Evolutionary conservation across 106 monocot species (phyloP).

Genomic region (Narthecium ossifragum): DNA sequence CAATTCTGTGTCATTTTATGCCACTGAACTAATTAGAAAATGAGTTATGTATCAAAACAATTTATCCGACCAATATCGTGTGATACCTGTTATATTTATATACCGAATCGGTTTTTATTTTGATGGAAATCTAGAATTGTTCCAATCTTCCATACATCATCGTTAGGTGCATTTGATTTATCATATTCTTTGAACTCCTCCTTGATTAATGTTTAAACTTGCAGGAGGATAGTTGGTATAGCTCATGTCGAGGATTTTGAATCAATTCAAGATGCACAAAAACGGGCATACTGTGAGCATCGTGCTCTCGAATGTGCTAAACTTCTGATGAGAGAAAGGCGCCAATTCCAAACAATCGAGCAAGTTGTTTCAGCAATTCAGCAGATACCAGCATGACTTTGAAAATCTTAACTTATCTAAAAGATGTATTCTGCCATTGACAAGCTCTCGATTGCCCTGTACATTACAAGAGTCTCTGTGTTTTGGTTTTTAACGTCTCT

Average conservation of each 20-base stretch:
- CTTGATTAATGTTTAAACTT: no score
- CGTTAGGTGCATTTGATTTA: background rate
- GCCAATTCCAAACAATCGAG: constrained; percentile 32
- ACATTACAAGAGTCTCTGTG: no score
- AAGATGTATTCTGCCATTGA: no score
- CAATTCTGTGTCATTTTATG: no score
- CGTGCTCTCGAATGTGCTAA: constrained; percentile 69
- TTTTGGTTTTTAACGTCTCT: background rate
- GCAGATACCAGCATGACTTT: constrained; percentile 16
- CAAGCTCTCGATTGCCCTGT: no score
- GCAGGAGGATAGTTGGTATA: constrained; percentile 93
- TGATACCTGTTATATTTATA: no score
- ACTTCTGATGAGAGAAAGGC: constrained; percentile 66
- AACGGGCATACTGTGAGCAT: constrained; percentile 67
- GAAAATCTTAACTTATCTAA: no score
- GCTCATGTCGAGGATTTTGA: constrained; percentile 99
- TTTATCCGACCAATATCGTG: no score
- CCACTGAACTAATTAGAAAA: no score
- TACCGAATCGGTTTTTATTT: no score
- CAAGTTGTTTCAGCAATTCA: constrained; percentile 45
- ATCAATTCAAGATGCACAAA: constrained; percentile 53
- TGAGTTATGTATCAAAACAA: no score
- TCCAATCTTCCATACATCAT: background rate
- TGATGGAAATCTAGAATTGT: background rate
- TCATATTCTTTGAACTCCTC: no score